These are phyloP conservation scores for Ricinus communis DNA, from an alignment of 345 rosid species.

Conservation along the genomic window DNA sequence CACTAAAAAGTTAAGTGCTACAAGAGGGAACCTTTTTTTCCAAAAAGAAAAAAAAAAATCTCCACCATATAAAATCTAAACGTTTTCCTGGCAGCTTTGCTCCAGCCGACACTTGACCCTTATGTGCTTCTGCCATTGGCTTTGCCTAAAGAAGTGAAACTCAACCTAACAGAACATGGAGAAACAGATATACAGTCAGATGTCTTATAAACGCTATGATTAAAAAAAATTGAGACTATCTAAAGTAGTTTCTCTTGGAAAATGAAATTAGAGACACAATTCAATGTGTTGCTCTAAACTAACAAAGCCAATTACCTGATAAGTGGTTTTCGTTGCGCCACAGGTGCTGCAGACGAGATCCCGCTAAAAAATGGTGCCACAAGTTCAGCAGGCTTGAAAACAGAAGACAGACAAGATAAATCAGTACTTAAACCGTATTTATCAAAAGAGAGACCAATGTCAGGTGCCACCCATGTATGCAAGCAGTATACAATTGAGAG, in stretches of 20 bases:
- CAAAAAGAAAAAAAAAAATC: background rate
- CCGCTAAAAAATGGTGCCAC: constrained; percentile 29
- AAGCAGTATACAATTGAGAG: background rate
- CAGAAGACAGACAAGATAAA: constrained; percentile 17
- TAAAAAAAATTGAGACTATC: background rate
- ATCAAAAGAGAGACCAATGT: background rate
- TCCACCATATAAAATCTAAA: too few relatives aligned
- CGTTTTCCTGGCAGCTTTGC: too few relatives aligned
- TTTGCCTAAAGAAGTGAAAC: constrained; percentile 74
- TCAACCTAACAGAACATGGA: constrained; percentile 52
- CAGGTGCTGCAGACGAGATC: constrained; percentile 38
- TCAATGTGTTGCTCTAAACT: too few relatives aligned
- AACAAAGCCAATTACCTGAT: constrained; percentile 51
- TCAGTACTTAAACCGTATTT: background rate
- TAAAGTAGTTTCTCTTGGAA: too few relatives aligned
- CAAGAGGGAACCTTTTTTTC: background rate
- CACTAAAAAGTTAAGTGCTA: background rate
- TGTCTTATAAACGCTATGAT: background rate
- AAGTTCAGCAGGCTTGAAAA: constrained; percentile 57
- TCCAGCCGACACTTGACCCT: background rate
- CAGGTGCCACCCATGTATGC: background rate
- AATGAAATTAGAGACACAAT: too few relatives aligned
- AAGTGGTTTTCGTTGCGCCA: constrained; percentile 60
- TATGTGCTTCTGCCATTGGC: constrained; percentile 41
- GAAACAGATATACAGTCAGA: background rate